These are phyloP conservation scores for Isatis tinctoria DNA, from an alignment of 345 rosid genomes.

Conservation along the genomic window DNA sequence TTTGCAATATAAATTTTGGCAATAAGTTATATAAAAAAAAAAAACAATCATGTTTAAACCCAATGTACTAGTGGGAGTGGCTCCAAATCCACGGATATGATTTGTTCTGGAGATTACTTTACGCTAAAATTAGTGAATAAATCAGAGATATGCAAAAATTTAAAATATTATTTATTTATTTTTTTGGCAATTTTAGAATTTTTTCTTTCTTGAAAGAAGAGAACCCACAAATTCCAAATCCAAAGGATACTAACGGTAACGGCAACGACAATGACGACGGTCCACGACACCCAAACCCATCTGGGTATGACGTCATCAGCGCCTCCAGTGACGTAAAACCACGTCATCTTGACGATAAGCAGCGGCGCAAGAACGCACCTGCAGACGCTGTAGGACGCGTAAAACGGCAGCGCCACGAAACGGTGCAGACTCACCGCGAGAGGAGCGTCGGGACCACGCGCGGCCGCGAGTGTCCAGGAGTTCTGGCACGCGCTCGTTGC, in stretches of 20 bases:
- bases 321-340: slow-evolving; percentile 45
- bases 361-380: slow-evolving; percentile 63
- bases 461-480: slow-evolving; percentile 64
- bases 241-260: slow-evolving; percentile 69
- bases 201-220: slow-evolving; percentile 42
- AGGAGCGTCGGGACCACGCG: slow-evolving; percentile 42
- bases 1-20: no score
- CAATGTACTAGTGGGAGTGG: background rate
- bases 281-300: slow-evolving; percentile 93
- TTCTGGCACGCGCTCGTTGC: slow-evolving; percentile 88
- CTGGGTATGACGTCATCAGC: slow-evolving; percentile 59
- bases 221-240: slow-evolving; percentile 70
- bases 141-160: background rate
- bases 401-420: slow-evolving; percentile 58
- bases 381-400: slow-evolving; percentile 56
- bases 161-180: background rate
- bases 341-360: slow-evolving; percentile 54
- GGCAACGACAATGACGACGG: slow-evolving; percentile 52
- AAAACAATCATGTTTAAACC: background rate
- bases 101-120: background rate
- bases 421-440: slow-evolving; percentile 47
- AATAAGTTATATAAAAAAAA: no score
- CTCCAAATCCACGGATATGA: background rate
- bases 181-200: slow-evolving; percentile 36
- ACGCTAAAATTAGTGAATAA: background rate